phyloP scores from a whole-genome alignment of 768 basidiomycete species.

The Boletus rex-veris region DNA sequence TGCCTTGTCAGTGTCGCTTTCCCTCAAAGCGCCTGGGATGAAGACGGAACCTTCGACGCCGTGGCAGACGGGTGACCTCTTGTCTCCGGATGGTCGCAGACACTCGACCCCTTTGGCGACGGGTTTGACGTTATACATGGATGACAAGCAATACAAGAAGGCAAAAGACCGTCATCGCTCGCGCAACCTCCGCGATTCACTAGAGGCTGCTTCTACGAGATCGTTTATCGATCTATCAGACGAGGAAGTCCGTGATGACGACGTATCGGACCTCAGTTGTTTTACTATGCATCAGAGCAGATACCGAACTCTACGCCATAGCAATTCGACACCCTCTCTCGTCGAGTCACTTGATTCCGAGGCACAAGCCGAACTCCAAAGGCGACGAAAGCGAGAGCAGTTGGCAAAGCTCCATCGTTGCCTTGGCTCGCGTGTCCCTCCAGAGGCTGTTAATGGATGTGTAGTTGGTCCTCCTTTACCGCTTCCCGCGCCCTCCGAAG shows the following conservation, averaged over 20 bases:
- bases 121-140: conserved; percentile 33
- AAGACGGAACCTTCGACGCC: conserved; percentile 26
- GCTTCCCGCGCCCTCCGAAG: conserved; percentile 27
- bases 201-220: conserved; percentile 30
- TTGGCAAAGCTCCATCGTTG: conserved; percentile 82
- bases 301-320: conserved; percentile 25
- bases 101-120: conserved; percentile 56
- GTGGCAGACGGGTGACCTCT: conserved; percentile 36
- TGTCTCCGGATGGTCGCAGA: conserved; percentile 37
- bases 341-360: conserved; percentile 49
- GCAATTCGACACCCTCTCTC: conserved; percentile 45
- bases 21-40: conserved; percentile 15
- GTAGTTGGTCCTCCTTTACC: conserved; percentile 32
- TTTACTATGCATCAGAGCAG: conserved; percentile 26
- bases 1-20: conserved; percentile 30
- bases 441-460: conserved; percentile 59
- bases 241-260: conserved; percentile 42
- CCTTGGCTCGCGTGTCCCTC: conserved; percentile 77
- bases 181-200: conserved; percentile 12
- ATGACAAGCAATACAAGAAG: conserved; percentile 5
- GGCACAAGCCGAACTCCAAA: conserved; percentile 57
- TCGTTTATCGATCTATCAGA: conserved; percentile 69
- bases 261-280: conserved; percentile 29
- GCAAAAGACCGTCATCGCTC: conserved; percentile 1
- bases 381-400: conserved; percentile 67